These are phyloP conservation scores for Tritrichomonas foetus DNA, from an alignment of 208 protist species.

Conservation along the genomic window DNA sequence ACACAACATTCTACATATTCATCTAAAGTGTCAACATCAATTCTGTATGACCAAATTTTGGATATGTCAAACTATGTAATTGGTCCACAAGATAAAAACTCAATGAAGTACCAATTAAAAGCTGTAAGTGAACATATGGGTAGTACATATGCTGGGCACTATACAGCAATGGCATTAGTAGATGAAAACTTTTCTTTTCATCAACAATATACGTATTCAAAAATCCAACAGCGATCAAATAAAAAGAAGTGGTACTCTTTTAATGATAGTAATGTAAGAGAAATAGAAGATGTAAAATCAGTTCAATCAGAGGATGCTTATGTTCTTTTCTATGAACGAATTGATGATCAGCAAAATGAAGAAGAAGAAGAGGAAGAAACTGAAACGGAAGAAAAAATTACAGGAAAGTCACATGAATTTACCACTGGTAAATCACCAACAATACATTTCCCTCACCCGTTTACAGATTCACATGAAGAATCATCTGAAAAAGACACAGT, in stretches of 20 bases:
- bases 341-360: neutral
- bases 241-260: neutral
- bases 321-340: slow-evolving; percentile 60
- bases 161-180: neutral
- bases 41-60: neutral
- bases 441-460: no score
- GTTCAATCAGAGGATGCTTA: slow-evolving; percentile 48
- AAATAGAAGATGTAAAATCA: neutral
- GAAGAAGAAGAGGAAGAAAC: no score
- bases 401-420: no score
- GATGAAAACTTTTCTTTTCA: no score
- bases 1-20: neutral
- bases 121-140: neutral
- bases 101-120: neutral
- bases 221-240: neutral
- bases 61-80: neutral
- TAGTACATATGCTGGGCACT: neutral
- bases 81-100: neutral
- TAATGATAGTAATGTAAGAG: neutral
- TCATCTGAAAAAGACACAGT: no score
- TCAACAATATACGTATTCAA: no score
- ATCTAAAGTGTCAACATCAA: neutral
- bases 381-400: no score
- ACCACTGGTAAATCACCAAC: no score
- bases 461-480: no score